Evolutionary conservation across 805 yeast species (phyloP), one percentile per base, ranked within the genome.

Genomic region (Myxozyma lipomycoides): DNA sequence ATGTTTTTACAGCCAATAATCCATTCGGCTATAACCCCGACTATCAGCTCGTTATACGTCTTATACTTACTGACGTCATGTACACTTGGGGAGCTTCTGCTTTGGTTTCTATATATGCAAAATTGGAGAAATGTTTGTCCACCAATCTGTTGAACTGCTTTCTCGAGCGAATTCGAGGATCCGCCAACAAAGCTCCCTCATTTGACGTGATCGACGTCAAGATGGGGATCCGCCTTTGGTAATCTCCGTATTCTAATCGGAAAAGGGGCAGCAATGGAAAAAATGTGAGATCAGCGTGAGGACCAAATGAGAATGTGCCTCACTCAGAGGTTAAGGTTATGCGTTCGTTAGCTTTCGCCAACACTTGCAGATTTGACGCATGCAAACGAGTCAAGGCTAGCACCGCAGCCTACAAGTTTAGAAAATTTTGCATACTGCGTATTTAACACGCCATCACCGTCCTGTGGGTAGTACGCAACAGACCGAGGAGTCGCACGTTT

Each of bases 141-240:
- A 55, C 26, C 9, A 53, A 40, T 15, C 7, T 36, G 35, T 49
- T 42, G 18, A 58, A 40, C 3, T 52, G 48, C 1, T 17, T 35
- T 6, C 45, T 24, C 5, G 56, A 38, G 21, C 40, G 9, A 3
- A 48, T 46, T 1, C 45, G 35, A 21, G 58, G 56, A 25, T 52
- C 50, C 4, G 58, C 42, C 25, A 58, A 58, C 6, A 56, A n/a
- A 5, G 37, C 40, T 19, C 61, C 61, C 42, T 58, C 61, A 42
- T 56, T n/a, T n/a, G n/a, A n/a, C n/a, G n/a, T n/a, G n/a, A n/a
- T n/a, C n/a, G n/a, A n/a, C n/a, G 48, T 54, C 5, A 57, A 24
- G 17, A 57, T 38, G 32, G 45, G 22, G 18, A 57, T 48, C 32
- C 24, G 43, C 5, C 25, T n/a, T 18, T 45, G 24, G 35, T 42